Evolutionary conservation across 2,329 filamentous ascomycete species (phyloP).

Genomic region (Curvularia lunata): DNA sequence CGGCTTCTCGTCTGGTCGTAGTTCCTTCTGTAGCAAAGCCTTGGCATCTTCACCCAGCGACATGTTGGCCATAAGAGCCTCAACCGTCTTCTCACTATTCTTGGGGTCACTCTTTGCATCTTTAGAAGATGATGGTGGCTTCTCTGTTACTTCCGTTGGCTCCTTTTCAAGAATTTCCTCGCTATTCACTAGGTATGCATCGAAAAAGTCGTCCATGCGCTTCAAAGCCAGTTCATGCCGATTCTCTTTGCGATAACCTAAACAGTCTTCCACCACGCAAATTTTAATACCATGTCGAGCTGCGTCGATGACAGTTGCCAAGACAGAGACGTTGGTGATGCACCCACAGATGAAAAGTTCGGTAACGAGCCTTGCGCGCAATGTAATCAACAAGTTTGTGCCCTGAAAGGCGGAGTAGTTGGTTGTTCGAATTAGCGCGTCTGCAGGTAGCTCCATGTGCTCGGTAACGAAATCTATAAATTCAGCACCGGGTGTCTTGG

Average conservation of each 20-base stretch:
- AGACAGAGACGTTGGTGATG: conserved; percentile 84
- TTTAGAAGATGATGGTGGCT: conserved; percentile 12
- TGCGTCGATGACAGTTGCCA: conserved; percentile 90
- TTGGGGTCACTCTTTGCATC: conserved; percentile 17
- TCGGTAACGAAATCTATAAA: conserved; percentile 58
- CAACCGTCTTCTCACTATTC: conserved; percentile 27
- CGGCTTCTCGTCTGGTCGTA: conserved; percentile 7
- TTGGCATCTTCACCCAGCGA: conserved; percentile 24
- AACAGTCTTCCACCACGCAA: conserved; percentile 85
- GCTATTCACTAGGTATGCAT: conserved; percentile 69
- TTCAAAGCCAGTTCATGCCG: conserved; percentile 75
- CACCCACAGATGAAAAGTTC: conserved; percentile 89
- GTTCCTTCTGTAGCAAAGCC: conserved; percentile 9
- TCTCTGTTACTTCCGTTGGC: conserved; percentile 11
- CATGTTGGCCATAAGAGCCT: conserved; percentile 32
- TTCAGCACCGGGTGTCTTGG: conserved; percentile 55
- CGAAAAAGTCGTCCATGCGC: conserved; percentile 75
- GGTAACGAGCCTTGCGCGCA: conserved; percentile 86
- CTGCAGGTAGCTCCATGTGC: conserved; percentile 57
- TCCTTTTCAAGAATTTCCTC: conserved; percentile 61
- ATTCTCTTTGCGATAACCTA: conserved; percentile 74
- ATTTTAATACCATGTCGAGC: conserved; percentile 87
- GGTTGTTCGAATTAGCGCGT: conserved; percentile 69
- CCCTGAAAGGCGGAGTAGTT: conserved; percentile 88
- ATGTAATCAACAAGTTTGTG: conserved; percentile 73